These are phyloP conservation scores for Lipomyces kockii DNA, from an alignment of 805 yeast species.

Conservation along the genomic window DNA sequence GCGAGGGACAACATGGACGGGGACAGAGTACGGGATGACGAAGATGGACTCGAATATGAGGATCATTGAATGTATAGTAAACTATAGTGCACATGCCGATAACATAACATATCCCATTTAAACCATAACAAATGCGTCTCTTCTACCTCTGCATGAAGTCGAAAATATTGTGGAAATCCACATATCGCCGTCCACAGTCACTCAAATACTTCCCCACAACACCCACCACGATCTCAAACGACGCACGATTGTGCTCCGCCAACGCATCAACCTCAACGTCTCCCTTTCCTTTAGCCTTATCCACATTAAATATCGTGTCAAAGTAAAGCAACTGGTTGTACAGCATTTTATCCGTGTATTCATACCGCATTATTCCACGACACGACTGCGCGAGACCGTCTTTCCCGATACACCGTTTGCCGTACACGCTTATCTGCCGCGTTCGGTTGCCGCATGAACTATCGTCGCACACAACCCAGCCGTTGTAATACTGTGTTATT, in stretches of 20 bases:
- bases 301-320: conserved; percentile 78
- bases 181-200: conserved; percentile 87
- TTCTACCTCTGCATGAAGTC: conserved; percentile 21
- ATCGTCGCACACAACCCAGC: conserved; percentile 86
- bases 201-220: conserved; percentile 74
- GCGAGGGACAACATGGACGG: neutral
- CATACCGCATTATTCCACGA: conserved; percentile 80
- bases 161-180: conserved; percentile 81
- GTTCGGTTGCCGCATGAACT: conserved; percentile 77
- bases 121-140: too few relatives aligned
- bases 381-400: conserved; percentile 66
- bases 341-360: conserved; percentile 75
- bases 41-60: conserved; percentile 13
- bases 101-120: too few relatives aligned
- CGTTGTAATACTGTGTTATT: conserved; percentile 80
- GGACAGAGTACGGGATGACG: neutral
- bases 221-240: conserved; percentile 57
- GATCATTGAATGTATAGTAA: neutral
- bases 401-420: conserved; percentile 76
- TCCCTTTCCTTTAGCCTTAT: conserved; percentile 59
- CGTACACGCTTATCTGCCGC: conserved; percentile 86
- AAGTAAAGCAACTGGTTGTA: conserved; percentile 86
- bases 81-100: too few relatives aligned
- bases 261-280: conserved; percentile 65
- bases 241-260: conserved; percentile 75